phyloP scores from a whole-genome alignment of 129 eudicot genomes.

The Chrysanthemum seticuspe region DNA sequence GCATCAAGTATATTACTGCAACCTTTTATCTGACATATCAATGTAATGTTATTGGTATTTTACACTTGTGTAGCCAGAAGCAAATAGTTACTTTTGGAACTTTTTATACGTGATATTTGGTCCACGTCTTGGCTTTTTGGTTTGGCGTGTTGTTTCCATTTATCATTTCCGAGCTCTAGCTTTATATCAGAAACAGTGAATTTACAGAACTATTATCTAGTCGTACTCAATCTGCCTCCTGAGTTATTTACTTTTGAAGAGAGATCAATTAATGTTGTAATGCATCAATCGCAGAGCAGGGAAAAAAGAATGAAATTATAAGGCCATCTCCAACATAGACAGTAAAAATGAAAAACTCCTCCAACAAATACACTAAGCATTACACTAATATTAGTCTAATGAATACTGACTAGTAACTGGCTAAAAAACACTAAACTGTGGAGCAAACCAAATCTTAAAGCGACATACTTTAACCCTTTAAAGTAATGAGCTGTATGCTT shows the following conservation, averaged over 20 bases:
- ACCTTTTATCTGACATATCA: background rate
- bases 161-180: background rate
- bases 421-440: too few relatives aligned
- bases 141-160: background rate
- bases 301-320: background rate
- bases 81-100: background rate
- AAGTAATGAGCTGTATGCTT: too few relatives aligned
- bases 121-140: background rate
- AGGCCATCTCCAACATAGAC: too few relatives aligned
- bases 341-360: too few relatives aligned
- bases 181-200: background rate
- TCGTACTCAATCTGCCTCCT: background rate
- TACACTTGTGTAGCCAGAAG: background rate
- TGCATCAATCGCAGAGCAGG: background rate
- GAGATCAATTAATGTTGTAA: background rate
- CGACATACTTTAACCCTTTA: too few relatives aligned
- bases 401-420: too few relatives aligned
- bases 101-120: background rate
- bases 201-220: background rate
- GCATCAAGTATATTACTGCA: constrained; percentile 2
- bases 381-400: background rate
- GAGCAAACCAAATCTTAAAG: too few relatives aligned
- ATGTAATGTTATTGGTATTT: background rate
- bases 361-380: too few relatives aligned
- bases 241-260: background rate